These are phyloP conservation scores for Austroboletus niveus DNA, from an alignment of 1,284 basidiomycete species.

Conservation along the genomic window DNA sequence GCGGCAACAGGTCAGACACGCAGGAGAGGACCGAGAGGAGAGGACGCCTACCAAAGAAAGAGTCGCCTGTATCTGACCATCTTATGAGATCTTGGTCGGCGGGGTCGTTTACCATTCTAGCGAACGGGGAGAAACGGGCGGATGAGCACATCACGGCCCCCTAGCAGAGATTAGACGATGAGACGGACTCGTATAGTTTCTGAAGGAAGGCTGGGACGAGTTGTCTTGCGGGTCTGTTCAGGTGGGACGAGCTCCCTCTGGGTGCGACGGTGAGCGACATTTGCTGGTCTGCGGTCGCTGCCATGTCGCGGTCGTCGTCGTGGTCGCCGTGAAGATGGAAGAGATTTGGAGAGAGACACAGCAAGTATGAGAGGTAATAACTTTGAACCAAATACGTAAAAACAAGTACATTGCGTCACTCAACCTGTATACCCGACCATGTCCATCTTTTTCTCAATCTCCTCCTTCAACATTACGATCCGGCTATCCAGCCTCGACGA, in stretches of 20 bases:
- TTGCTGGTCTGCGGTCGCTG: conserved; percentile 39
- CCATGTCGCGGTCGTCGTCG: conserved; percentile 20
- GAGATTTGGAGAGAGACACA: conserved; percentile 9
- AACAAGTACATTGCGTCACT: conserved; percentile 7
- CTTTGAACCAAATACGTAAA: conserved; percentile 12
- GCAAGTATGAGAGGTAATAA: conserved; percentile 11
- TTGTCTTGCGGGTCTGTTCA: conserved; percentile 53
- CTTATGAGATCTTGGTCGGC: conserved; percentile 81
- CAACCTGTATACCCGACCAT: conserved; percentile 31
- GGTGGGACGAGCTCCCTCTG: conserved; percentile 40
- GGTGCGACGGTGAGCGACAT: conserved; percentile 51
- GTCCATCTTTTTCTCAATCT: conserved; percentile 61
- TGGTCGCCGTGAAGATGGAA: conserved; percentile 5
- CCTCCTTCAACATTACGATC: conserved; percentile 66
- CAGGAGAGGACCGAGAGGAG: conserved; percentile 1
- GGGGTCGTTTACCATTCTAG: conserved; percentile 89
- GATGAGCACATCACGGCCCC: conserved; percentile 10
- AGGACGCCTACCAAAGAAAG: conserved; percentile 76
- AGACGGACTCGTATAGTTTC: conserved; percentile 82
- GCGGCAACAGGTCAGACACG: not conserved
- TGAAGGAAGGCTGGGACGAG: conserved; percentile 85
- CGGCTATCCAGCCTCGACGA: conserved; percentile 66
- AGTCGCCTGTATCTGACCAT: conserved; percentile 88
- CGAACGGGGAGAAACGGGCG: conserved; percentile 3
- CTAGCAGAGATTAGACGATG: conserved; percentile 25